phyloP scores from a whole-genome alignment of 1,139 yeast genomes.

The Hansenula lynferdii region DNA sequence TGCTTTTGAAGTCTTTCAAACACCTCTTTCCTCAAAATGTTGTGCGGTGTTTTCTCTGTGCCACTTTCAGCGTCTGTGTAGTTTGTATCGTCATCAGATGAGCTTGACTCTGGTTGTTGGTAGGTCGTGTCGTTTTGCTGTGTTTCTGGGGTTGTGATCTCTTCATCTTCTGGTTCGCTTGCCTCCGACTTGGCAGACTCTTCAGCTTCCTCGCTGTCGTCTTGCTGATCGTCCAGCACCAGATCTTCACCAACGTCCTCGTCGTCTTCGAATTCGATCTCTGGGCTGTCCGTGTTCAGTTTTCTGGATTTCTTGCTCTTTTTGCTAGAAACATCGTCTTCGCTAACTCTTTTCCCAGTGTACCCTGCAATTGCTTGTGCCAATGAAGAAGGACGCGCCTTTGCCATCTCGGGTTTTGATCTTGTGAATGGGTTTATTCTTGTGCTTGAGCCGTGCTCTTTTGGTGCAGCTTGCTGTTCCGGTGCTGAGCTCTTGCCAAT shows the following conservation, averaged over 20 bases:
- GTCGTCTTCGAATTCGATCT: neutral
- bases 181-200: conserved; percentile 8
- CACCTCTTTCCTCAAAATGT: conserved; percentile 2
- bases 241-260: conserved; percentile 15
- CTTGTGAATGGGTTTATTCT: too few species aligned
- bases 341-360: conserved; percentile 41
- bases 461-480: conserved; percentile 1
- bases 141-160: neutral
- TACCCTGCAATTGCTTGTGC: conserved; percentile 53
- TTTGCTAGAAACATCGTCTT: conserved; percentile 16
- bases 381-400: conserved; percentile 36
- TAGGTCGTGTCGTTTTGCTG: neutral
- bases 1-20: neutral
- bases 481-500: conserved; percentile 14
- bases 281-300: neutral
- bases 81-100: conserved; percentile 18
- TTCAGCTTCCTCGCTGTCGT: conserved; percentile 13
- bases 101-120: neutral
- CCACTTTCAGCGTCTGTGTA: conserved; percentile 22
- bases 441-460: too few species aligned
- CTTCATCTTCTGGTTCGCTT: neutral
- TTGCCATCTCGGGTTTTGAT: neutral
- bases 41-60: conserved; percentile 2
- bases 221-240: neutral
- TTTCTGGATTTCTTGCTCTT: conserved; percentile 25